phyloP scores from a whole-genome alignment of 805 yeast species.

The Myxozyma geophila region DNA sequence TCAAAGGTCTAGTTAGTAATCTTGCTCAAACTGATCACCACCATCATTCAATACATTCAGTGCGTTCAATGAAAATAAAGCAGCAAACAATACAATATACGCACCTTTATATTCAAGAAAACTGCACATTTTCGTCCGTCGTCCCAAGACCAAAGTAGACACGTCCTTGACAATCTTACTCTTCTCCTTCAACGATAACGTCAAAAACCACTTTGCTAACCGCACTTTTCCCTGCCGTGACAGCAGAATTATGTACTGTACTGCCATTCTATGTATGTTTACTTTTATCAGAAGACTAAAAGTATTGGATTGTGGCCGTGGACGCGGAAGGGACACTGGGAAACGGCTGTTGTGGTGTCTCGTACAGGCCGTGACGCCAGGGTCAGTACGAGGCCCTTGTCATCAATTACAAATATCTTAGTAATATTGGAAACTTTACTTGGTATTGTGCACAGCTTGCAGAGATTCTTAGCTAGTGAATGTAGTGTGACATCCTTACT shows the following conservation, averaged over 20 bases:
- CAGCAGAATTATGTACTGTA: conserved; percentile 77
- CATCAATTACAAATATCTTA: too few relatives aligned
- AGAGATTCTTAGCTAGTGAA: too few relatives aligned
- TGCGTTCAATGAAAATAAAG: not conserved
- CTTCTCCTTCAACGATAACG: conserved; percentile 84
- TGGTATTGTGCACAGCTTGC: too few relatives aligned
- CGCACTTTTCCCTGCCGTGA: conserved; percentile 96
- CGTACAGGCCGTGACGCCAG: too few relatives aligned
- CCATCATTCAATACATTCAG: not conserved
- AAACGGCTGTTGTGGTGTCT: too few relatives aligned
- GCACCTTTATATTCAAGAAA: conserved; percentile 76
- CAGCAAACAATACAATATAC: not conserved
- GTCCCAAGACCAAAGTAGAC: conserved; percentile 78
- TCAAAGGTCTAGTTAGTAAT: not conserved
- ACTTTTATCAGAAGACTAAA: not conserved
- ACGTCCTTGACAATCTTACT: conserved; percentile 81
- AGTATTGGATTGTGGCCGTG: not conserved
- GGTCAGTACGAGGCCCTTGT: too few relatives aligned
- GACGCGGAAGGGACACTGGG: too few relatives aligned
- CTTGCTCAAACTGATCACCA: not conserved
- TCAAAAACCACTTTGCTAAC: conserved; percentile 88
- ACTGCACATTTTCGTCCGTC: conserved; percentile 95
- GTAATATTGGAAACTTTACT: too few relatives aligned
- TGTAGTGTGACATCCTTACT: too few relatives aligned
- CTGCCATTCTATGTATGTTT: conserved; percentile 55